Conservation (phyloP, 345 rosid genomes). For the Corchorus capsularis region DNA sequence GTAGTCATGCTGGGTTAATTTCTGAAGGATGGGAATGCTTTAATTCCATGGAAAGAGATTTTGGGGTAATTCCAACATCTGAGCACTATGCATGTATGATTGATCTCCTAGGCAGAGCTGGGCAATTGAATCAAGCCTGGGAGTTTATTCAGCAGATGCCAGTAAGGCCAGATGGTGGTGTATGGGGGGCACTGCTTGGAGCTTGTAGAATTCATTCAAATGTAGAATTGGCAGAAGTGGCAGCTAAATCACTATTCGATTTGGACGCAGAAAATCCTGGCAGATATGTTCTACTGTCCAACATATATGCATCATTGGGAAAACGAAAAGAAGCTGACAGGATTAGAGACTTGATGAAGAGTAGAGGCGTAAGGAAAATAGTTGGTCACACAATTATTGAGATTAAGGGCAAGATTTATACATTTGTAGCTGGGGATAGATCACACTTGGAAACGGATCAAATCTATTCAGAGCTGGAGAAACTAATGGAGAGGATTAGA, state of each 20-base stretch:
- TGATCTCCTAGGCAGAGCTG: constrained; percentile 56
- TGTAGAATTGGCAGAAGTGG: constrained; percentile 55
- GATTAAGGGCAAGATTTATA: constrained; percentile 47
- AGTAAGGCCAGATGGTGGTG: constrained; percentile 40
- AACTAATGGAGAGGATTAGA: constrained; percentile 21
- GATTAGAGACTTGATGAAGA: constrained; percentile 59
- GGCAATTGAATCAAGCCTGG: constrained; percentile 40
- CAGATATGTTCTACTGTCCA: constrained; percentile 63
- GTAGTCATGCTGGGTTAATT: constrained; percentile 56
- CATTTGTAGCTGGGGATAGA: constrained; percentile 51
- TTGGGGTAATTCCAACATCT: constrained; percentile 37
- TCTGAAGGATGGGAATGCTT: constrained; percentile 53
- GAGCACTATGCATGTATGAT: constrained; percentile 58
- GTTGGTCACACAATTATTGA: constrained; percentile 74
- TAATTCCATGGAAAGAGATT: constrained; percentile 45
- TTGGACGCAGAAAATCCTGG: constrained; percentile 43
- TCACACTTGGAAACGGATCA: constrained; percentile 21
- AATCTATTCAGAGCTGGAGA: constrained; percentile 28
- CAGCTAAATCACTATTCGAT: constrained; percentile 37
- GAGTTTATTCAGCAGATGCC: constrained; percentile 50
- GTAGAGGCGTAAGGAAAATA: constrained; percentile 67
- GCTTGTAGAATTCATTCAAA: constrained; percentile 54
- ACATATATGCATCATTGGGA: constrained; percentile 67
- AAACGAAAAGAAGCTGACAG: constrained; percentile 72
- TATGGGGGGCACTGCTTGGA: constrained; percentile 55